Evolutionary conservation across 768 basidiomycete species (phyloP).

Genomic region (Pisolithus microcarpus): DNA sequence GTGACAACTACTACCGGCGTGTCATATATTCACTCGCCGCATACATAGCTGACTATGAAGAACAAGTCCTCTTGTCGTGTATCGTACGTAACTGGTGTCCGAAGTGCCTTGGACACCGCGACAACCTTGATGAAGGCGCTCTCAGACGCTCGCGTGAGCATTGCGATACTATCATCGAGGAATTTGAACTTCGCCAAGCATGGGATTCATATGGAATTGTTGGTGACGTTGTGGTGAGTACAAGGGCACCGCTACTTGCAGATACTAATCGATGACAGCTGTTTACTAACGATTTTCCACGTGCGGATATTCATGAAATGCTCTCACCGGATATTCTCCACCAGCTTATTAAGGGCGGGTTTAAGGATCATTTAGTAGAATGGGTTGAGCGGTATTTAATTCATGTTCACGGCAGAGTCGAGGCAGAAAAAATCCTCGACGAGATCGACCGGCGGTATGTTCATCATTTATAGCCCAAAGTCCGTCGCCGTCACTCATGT

Average conservation of each 20-base stretch:
- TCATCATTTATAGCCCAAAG: no score
- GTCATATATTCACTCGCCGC: slow-evolving; percentile 15
- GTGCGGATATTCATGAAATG: slow-evolving; percentile 28
- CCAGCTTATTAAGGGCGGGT: slow-evolving; percentile 39
- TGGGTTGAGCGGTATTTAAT: slow-evolving; percentile 17
- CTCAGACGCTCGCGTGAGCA: slow-evolving; percentile 12
- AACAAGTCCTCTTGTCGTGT: slow-evolving; percentile 12
- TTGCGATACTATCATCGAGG: slow-evolving; percentile 11
- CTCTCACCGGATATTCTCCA: slow-evolving; percentile 39
- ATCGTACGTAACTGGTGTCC: slow-evolving; percentile 16
- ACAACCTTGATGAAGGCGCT: neutral
- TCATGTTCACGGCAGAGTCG: no score
- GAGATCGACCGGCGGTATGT: no score
- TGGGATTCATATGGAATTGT: slow-evolving; percentile 15
- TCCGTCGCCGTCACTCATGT: no score
- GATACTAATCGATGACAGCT: neutral
- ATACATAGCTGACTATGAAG: slow-evolving; percentile 16
- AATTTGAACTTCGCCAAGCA: slow-evolving; percentile 3
- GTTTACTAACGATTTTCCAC: neutral
- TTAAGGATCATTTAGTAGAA: slow-evolving; percentile 34
- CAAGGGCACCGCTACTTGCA: no score
- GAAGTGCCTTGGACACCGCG: slow-evolving; percentile 4
- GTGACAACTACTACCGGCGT: slow-evolving; percentile 12
- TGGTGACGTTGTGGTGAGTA: neutral
- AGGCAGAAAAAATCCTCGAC: no score